Evolutionary conservation across 179 eudicot genomes (phyloP), one percentile per base, ranked within the genome.

Genomic region (Vitellaria paradoxa): DNA sequence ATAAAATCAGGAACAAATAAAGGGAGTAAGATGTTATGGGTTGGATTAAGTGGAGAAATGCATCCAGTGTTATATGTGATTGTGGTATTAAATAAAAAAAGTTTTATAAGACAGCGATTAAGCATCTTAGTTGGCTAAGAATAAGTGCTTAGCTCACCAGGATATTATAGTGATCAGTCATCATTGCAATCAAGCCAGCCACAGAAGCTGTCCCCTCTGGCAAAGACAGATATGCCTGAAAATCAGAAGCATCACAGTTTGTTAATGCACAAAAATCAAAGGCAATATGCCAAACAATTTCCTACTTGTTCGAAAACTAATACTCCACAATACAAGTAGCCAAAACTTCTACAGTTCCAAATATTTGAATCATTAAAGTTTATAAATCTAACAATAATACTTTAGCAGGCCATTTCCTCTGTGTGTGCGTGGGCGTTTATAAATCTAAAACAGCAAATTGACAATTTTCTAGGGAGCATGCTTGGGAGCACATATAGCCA

Each of bases 151-250:
- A 65, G 45, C 82, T 89, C 84, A 96, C 99, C 98, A 92, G 77
- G 81, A 87, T 85, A 84, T 88, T 82, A 84, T 94, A 96, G 87
- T 94, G 93, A 86, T 96, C 99, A 21, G 96, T 89, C 98, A 96
- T 91, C 99, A 96, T 96, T 68, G 99, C 99, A 74, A 92, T 91
- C 69, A 96, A 82, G 72, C 99, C 98, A 85, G 84, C 91, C 56
- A 92, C 98, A 79, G 99, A 96, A 82, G 98, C 97, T 75, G 97
- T 91, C 72, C 99, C 99, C 84, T 96, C 97, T 26, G 99, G 99
- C 80, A 96, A 92, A 80, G 99, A 92, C 80, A 96, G 83, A 80
- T 96, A 96, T 46, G 99, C 99, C 99, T 96, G 90, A 65, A 81
- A 83, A 76, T 7, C 71, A 75, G 63, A 49, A 75, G 77, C 72